Conservation (phyloP, 306 rosid genomes). For the Pterocarpus macrocarpus region DNA sequence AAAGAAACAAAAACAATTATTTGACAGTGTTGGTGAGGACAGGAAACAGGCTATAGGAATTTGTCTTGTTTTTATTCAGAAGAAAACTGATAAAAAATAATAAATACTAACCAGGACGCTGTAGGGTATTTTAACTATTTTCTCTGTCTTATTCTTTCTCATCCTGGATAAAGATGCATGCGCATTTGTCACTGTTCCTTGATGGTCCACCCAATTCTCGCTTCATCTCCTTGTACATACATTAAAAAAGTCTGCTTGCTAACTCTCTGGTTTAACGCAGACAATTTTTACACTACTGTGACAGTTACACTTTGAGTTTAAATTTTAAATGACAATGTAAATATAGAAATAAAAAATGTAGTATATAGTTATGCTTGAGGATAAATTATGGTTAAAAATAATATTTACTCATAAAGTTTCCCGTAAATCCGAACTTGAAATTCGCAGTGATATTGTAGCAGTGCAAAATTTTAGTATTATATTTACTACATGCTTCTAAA, state of each 20-base stretch:
- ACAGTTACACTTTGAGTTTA: background rate
- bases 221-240: background rate
- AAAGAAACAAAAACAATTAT: background rate
- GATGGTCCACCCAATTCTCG: slow-evolving; percentile 14
- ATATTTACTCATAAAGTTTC: no score
- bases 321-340: background rate
- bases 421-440: no score
- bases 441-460: no score
- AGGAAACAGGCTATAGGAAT: background rate
- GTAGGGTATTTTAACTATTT: background rate
- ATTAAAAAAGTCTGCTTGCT: background rate
- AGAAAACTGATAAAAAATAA: slow-evolving; percentile 4
- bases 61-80: background rate
- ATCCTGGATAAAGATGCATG: background rate
- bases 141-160: background rate
- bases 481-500: no score
- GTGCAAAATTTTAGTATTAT: no score
- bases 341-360: background rate
- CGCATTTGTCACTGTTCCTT: slow-evolving; percentile 4
- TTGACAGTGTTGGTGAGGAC: background rate
- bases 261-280: background rate
- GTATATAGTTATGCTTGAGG: background rate
- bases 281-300: no score
- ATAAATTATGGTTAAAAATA: no score
- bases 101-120: background rate